phyloP scores from a whole-genome alignment of 371 early-diverging fungal species.

The Sporodiniella umbellata region DNA sequence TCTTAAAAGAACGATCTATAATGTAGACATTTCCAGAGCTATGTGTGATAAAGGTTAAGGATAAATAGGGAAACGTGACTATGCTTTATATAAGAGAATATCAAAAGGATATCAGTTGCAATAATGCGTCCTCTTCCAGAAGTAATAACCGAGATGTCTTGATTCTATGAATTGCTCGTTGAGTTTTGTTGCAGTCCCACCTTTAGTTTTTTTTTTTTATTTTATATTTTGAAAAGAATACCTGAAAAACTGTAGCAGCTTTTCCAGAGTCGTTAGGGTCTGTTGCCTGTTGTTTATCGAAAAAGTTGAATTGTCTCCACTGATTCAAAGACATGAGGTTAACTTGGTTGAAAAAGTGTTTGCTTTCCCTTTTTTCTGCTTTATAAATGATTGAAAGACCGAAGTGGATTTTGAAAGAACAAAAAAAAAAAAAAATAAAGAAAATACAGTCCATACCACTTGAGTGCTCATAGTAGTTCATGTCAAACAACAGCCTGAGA shows the following conservation, averaged over 20 bases:
- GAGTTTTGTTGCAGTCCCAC: background rate
- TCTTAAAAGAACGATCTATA: slow-evolving; percentile 65
- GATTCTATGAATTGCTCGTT: slow-evolving; percentile 22
- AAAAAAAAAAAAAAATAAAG: too few species aligned
- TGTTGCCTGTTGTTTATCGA: slow-evolving; percentile 67
- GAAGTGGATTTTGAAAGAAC: too few species aligned
- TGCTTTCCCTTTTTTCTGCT: background rate
- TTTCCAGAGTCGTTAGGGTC: slow-evolving; percentile 56
- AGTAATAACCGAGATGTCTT: slow-evolving; percentile 50
- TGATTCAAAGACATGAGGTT: slow-evolving; percentile 45
- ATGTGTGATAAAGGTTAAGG: slow-evolving; percentile 42
- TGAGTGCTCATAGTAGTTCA: too few species aligned
- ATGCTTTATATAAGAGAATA: background rate
- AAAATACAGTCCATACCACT: too few species aligned
- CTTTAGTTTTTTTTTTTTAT: slow-evolving; percentile 6
- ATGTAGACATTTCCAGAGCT: slow-evolving; percentile 61
- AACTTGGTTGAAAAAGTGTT: background rate
- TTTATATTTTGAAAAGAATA: slow-evolving; percentile 11
- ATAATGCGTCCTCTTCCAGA: slow-evolving; percentile 58
- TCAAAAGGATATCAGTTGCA: slow-evolving; percentile 52
- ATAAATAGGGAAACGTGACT: slow-evolving; percentile 1
- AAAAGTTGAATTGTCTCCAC: slow-evolving; percentile 81
- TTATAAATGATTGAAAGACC: slow-evolving; percentile 2
- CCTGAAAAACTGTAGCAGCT: slow-evolving; percentile 66
- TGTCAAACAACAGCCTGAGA: too few species aligned